phyloP scores from a whole-genome alignment of 768 basidiomycete genomes.

The Hygrophoropsis aurantiaca region DNA sequence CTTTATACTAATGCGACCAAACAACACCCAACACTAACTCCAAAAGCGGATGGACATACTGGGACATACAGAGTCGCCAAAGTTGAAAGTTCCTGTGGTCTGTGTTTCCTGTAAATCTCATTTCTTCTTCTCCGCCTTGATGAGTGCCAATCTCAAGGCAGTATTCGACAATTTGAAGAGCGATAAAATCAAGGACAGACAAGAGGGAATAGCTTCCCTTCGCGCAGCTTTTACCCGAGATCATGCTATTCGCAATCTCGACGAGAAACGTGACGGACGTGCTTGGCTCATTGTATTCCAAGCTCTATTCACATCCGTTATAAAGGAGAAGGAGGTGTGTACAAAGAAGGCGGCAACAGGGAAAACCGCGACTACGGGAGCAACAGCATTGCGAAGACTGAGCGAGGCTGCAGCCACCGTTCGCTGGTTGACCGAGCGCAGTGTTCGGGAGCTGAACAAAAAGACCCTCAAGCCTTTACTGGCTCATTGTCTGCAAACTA shows the following conservation, averaged over 20 bases:
- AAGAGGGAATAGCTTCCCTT: slow-evolving; percentile 57
- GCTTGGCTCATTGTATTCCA: slow-evolving; percentile 72
- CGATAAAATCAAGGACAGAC: slow-evolving; percentile 68
- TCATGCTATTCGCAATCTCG: slow-evolving; percentile 39
- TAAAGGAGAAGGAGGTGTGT: slow-evolving; percentile 54
- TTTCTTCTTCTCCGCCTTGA: slow-evolving; percentile 12
- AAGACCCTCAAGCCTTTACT: slow-evolving; percentile 57
- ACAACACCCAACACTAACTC: slow-evolving; percentile 24
- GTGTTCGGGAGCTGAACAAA: slow-evolving; percentile 53
- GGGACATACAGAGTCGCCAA: too few species aligned
- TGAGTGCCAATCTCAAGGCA: slow-evolving; percentile 42
- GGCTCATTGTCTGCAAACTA: slow-evolving; percentile 60
- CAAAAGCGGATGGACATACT: too few species aligned
- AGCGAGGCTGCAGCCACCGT: slow-evolving; percentile 64
- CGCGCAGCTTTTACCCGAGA: slow-evolving; percentile 51
- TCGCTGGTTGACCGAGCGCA: slow-evolving; percentile 71
- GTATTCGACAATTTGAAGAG: slow-evolving; percentile 54
- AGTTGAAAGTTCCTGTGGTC: too few species aligned
- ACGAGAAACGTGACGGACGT: slow-evolving; percentile 38
- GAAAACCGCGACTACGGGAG: slow-evolving; percentile 38
- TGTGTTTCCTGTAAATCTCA: slow-evolving; percentile 1
- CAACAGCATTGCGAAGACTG: slow-evolving; percentile 59
- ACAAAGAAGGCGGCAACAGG: slow-evolving; percentile 42
- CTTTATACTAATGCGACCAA: slow-evolving; percentile 30
- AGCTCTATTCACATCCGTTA: slow-evolving; percentile 66